Evolutionary conservation across 148 eudicot species (phyloP).

Genomic region (Beta vulgaris): DNA sequence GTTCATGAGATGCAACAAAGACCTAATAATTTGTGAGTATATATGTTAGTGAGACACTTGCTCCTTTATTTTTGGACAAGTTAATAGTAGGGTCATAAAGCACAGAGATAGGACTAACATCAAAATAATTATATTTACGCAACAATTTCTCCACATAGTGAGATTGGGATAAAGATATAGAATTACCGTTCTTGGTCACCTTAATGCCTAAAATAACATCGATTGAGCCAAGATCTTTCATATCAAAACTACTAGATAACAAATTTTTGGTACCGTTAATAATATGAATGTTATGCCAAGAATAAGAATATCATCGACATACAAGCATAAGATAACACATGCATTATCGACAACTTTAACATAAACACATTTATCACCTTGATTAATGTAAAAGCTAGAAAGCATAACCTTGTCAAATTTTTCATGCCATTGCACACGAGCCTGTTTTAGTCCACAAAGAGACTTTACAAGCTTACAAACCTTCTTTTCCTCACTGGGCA

Average conservation of each 20-base stretch:
- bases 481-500: background rate
- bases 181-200: background rate
- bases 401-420: background rate
- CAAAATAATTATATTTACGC: background rate
- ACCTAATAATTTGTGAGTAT: background rate
- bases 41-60: background rate
- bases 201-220: conserved; percentile 8
- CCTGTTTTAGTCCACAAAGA: no score
- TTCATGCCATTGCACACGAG: conserved; percentile 2
- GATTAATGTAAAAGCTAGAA: background rate
- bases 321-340: background rate
- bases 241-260: background rate
- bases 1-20: background rate
- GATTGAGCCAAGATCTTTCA: background rate
- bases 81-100: background rate
- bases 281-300: background rate
- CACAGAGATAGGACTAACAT: background rate
- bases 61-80: background rate
- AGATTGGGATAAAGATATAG: background rate
- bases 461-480: no score
- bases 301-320: background rate
- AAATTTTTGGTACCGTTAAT: background rate
- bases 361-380: conserved; percentile 6
- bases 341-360: background rate
- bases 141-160: conserved; percentile 4